phyloP scores from a whole-genome alignment of 2,329 filamentous ascomycete species.

The Paracamarosporium sp. region DNA sequence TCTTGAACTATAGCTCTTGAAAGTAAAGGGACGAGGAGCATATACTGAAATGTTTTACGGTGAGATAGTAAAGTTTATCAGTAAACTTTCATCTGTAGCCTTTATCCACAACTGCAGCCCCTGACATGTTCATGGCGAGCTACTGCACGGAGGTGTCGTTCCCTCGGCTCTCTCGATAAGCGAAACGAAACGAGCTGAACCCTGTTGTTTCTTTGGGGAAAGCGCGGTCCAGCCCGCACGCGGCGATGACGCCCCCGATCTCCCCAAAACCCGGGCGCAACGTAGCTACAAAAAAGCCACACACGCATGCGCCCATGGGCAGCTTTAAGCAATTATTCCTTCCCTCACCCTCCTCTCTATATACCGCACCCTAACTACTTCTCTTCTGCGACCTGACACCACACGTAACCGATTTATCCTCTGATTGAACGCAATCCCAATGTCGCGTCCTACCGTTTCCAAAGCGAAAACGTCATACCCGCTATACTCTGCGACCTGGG shows the following conservation, averaged over 20 bases:
- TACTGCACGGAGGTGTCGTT: neutral
- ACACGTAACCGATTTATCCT: slow-evolving; percentile 16
- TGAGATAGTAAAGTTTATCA: too few species aligned
- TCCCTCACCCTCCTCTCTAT: neutral
- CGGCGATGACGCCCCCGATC: slow-evolving; percentile 11
- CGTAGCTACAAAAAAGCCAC: slow-evolving; percentile 8
- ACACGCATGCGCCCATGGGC: neutral
- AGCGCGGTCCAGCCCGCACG: neutral
- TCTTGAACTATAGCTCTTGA: too few species aligned
- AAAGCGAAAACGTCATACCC: slow-evolving; percentile 65
- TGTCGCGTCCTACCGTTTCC: slow-evolving; percentile 40
- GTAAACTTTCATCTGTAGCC: too few species aligned
- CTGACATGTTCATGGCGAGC: too few species aligned
- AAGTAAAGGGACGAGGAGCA: too few species aligned
- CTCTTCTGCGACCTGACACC: neutral
- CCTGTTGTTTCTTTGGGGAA: slow-evolving; percentile 11
- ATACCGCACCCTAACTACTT: neutral
- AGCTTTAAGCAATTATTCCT: neutral
- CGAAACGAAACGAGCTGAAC: slow-evolving; percentile 9
- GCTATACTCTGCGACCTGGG: slow-evolving; percentile 86
- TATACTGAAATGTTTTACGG: too few species aligned
- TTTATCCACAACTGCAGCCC: too few species aligned
- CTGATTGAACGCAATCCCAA: slow-evolving; percentile 13
- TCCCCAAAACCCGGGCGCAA: slow-evolving; percentile 20
- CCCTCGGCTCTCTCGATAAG: slow-evolving; percentile 15